Percentiles rank a stretch among this genome's conserved stretches.
These are phyloP conservation scores for Russula virescens DNA, from an alignment of 768 basidiomycete genomes.

Conservation along the genomic window DNA sequence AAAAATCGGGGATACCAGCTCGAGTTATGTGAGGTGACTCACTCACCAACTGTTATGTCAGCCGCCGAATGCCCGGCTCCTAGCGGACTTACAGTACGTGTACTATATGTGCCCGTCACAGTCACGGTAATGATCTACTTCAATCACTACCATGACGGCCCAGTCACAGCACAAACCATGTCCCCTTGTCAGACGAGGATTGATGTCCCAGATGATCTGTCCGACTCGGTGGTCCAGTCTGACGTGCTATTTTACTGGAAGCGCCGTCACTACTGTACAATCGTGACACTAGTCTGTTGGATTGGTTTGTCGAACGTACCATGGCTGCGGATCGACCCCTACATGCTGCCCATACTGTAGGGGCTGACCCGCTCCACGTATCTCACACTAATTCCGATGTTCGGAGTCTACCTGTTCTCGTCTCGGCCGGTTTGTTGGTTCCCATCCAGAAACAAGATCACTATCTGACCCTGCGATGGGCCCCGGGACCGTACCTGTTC, in stretches of 20 bases:
- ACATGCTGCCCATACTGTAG: constrained; percentile 6
- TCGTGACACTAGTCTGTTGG: background rate
- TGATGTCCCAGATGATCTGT: constrained; percentile 3
- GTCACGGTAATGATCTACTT: background rate
- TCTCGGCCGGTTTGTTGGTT: background rate
- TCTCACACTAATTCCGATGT: background rate
- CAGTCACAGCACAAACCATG: background rate
- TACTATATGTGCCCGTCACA: constrained; percentile 8
- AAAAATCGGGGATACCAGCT: constrained; percentile 12
- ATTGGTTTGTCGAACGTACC: background rate
- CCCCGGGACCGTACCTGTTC: background rate
- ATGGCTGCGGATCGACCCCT: background rate
- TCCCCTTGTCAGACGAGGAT: constrained; percentile 8
- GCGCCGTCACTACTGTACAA: background rate
- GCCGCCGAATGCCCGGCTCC: constrained; percentile 11
- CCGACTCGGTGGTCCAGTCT: background rate
- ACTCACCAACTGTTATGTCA: background rate
- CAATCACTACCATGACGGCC: background rate
- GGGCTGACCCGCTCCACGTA: background rate
- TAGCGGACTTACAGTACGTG: background rate
- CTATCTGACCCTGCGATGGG: background rate
- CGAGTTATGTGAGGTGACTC: no score
- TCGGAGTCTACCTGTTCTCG: background rate
- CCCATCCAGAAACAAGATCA: constrained; percentile 13
- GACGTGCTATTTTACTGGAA: background rate